phyloP scores from a whole-genome alignment of 768 basidiomycete genomes.

The Saitozyma podzolica region DNA sequence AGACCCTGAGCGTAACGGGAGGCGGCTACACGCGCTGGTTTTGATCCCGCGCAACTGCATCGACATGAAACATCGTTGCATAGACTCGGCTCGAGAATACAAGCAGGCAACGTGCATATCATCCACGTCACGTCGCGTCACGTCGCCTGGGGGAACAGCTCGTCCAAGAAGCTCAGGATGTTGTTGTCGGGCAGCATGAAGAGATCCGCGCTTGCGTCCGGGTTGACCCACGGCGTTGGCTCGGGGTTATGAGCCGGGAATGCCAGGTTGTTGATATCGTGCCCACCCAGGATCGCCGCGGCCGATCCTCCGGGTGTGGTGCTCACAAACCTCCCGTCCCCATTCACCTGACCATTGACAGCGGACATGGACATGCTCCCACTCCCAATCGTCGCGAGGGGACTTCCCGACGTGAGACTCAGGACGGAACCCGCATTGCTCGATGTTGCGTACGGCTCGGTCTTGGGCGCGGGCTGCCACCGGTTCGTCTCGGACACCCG shows the following conservation, averaged over 20 bases:
- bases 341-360: too few relatives aligned
- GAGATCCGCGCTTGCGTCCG: not conserved
- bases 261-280: not conserved
- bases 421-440: not conserved
- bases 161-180: not conserved
- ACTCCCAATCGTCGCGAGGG: not conserved
- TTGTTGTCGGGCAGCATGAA: not conserved
- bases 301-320: not conserved
- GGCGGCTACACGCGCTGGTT: slow-evolving; percentile 30
- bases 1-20: not conserved
- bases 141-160: not conserved
- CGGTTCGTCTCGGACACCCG: not conserved
- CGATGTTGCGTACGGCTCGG: not conserved
- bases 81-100: too few relatives aligned
- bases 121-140: too few relatives aligned
- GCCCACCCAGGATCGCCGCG: not conserved
- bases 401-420: not conserved
- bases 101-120: too few relatives aligned
- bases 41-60: slow-evolving; percentile 66
- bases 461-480: not conserved
- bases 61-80: not conserved
- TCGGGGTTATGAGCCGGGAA: not conserved
- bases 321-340: too few relatives aligned
- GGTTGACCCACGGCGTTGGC: not conserved
- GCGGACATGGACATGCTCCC: not conserved